Percentiles rank a stretch among this genome's conserved stretches.
phyloP scores from a whole-genome alignment of 2,329 filamentous ascomycete genomes.

The Anisogramma anomala region DNA sequence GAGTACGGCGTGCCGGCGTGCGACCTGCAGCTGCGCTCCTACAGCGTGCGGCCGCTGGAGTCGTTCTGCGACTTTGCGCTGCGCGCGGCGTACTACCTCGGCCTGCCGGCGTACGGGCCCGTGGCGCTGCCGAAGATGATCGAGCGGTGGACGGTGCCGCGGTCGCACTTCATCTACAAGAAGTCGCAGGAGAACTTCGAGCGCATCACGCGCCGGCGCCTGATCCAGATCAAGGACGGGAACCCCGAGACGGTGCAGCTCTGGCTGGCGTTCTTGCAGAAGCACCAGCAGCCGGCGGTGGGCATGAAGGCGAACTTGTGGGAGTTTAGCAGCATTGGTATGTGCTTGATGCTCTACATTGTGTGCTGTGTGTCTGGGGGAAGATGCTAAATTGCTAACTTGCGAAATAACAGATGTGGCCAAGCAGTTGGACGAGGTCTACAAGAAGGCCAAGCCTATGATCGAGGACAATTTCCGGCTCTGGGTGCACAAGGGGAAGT shows the following conservation, averaged over 20 bases:
- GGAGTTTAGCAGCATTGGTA: conserved; percentile 69
- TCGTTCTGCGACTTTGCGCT: conserved; percentile 93
- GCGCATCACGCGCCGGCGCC: conserved; percentile 68
- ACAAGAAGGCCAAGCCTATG: conserved; percentile 27
- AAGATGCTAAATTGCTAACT: conserved; percentile 15
- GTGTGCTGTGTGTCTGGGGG: conserved; percentile 3
- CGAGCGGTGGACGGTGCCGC: conserved; percentile 90
- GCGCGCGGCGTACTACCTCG: conserved; percentile 86
- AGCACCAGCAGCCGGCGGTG: conserved; percentile 89
- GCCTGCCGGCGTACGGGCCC: conserved; percentile 74
- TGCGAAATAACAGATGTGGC: conserved; percentile 32
- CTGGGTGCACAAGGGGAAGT: conserved; percentile 24
- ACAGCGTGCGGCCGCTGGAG: conserved; percentile 77
- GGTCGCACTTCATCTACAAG: conserved; percentile 85
- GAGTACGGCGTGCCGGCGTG: conserved; percentile 72
- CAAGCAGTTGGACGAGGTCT: conserved; percentile 38
- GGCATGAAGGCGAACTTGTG: conserved; percentile 98
- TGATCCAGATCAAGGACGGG: conserved; percentile 90
- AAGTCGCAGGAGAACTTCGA: conserved; percentile 98
- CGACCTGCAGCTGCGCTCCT: conserved; percentile 87
- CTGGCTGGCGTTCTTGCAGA: conserved; percentile 86
- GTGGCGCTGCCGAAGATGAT: conserved; percentile 74
- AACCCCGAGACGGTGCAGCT: conserved; percentile 78
- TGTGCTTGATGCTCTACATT: conserved; percentile 15
- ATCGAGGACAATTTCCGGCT: conserved; percentile 10